These are phyloP conservation scores for Teratosphaeria nubilosa DNA, from an alignment of 2,329 filamentous ascomycete genomes.

Conservation along the genomic window DNA sequence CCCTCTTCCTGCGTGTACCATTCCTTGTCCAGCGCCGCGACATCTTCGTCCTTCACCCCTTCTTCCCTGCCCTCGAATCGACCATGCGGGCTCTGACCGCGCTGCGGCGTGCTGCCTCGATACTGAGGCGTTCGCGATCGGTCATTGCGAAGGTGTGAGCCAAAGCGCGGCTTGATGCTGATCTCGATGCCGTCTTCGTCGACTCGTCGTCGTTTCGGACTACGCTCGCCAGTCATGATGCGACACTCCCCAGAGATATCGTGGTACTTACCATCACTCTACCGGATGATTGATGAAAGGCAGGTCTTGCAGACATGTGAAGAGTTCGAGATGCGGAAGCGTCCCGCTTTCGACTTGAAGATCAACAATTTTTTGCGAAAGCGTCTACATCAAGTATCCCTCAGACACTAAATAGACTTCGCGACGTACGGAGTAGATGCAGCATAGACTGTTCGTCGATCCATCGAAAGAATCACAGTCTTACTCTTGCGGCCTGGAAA, in stretches of 20 bases:
- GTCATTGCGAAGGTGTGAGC: conserved; percentile 32
- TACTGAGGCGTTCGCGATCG: conserved; percentile 9
- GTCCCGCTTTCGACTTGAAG: neutral
- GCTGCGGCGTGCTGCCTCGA: conserved; percentile 16
- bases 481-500: no score
- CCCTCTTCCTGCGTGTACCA: conserved; percentile 89
- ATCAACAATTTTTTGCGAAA: neutral
- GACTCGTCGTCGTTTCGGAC: conserved; percentile 57
- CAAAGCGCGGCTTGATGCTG: conserved; percentile 24
- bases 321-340: neutral
- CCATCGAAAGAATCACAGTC: no score
- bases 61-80: conserved; percentile 55
- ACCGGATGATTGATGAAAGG: neutral
- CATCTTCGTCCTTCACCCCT: conserved; percentile 54
- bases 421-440: no score
- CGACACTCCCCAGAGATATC: neutral
- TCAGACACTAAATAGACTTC: neutral
- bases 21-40: conserved; percentile 70
- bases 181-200: conserved; percentile 47
- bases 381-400: neutral
- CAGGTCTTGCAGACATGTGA: neutral
- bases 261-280: neutral
- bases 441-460: no score
- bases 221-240: conserved; percentile 26
- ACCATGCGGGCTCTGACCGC: conserved; percentile 36